phyloP scores from a whole-genome alignment of 2,329 filamentous ascomycete species.

The Cladosporium halotolerans region DNA sequence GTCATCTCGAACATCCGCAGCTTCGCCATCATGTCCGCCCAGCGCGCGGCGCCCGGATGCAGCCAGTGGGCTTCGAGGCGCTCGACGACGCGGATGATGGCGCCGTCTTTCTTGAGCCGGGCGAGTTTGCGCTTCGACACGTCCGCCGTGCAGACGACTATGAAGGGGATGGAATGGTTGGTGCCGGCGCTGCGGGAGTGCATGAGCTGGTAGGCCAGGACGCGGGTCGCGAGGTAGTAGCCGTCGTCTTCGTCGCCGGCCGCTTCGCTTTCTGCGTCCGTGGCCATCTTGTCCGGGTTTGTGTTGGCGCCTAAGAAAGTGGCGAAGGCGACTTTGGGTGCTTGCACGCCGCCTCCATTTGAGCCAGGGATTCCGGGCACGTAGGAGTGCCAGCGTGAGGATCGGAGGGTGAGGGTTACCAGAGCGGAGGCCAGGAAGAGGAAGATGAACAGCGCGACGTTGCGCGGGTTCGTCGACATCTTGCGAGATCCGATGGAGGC shows the following conservation, averaged over 20 bases:
- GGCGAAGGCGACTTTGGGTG: slow-evolving; percentile 32
- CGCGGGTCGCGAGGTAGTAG: slow-evolving; percentile 31
- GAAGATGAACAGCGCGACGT: slow-evolving; percentile 27
- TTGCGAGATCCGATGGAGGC: not conserved
- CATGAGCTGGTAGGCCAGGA: slow-evolving; percentile 34
- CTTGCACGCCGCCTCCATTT: slow-evolving; percentile 13
- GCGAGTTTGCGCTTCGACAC: slow-evolving; percentile 31
- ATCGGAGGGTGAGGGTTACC: slow-evolving; percentile 25
- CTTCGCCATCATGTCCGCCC: slow-evolving; percentile 33
- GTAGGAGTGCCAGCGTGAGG: slow-evolving; percentile 17
- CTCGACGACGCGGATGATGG: slow-evolving; percentile 30
- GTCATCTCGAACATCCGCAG: slow-evolving; percentile 31
- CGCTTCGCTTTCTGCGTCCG: slow-evolving; percentile 19
- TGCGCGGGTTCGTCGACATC: slow-evolving; percentile 20
- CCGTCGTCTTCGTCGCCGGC: slow-evolving; percentile 29
- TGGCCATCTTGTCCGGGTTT: slow-evolving; percentile 15
- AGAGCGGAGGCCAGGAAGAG: slow-evolving; percentile 31
- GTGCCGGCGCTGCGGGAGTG: slow-evolving; percentile 31
- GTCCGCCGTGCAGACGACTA: slow-evolving; percentile 33
- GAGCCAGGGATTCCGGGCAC: slow-evolving; percentile 14
- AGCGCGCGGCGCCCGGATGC: slow-evolving; percentile 22
- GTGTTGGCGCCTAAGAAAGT: slow-evolving; percentile 31
- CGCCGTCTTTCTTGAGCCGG: slow-evolving; percentile 32
- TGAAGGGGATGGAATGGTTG: slow-evolving; percentile 32
- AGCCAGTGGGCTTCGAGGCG: slow-evolving; percentile 30